These are phyloP conservation scores for Fusarium acutatum DNA, from an alignment of 2,329 filamentous ascomycete species.

Conservation along the genomic window DNA sequence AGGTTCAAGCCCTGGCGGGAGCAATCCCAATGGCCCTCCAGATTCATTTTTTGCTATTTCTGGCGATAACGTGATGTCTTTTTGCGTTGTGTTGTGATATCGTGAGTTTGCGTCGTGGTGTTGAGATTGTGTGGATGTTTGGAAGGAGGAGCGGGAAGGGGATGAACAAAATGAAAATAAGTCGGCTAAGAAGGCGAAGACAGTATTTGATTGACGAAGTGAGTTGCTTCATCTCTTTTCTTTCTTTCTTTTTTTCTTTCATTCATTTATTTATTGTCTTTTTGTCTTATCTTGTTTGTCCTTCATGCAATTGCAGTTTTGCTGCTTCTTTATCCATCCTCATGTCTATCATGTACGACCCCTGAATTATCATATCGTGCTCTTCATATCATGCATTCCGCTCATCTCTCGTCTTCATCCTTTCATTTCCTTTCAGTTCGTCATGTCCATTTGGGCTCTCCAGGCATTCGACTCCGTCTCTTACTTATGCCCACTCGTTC, in stretches of 20 bases:
- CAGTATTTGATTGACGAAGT: neutral
- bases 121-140: neutral
- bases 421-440: neutral
- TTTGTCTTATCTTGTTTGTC: conserved; percentile 1
- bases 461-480: conserved; percentile 40
- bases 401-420: conserved; percentile 1
- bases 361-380: conserved; percentile 11
- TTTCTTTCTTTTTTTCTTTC: conserved; percentile 1
- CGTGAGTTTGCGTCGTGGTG: neutral
- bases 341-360: conserved; percentile 22
- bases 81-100: neutral
- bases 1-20: conserved; percentile 31
- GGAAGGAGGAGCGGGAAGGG: neutral
- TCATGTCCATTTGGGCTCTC: conserved; percentile 42
- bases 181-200: neutral
- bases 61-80: neutral
- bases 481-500: conserved; percentile 30
- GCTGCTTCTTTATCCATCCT: conserved; percentile 1
- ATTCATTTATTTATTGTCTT: conserved; percentile 1
- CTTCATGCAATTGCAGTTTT: neutral
- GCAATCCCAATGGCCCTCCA: conserved; percentile 20
- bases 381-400: conserved; percentile 18
- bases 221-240: conserved; percentile 11
- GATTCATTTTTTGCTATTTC: neutral
- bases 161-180: neutral